Conservation (phyloP, 139 green algal species). For the Dunaliella sp. region DNA sequence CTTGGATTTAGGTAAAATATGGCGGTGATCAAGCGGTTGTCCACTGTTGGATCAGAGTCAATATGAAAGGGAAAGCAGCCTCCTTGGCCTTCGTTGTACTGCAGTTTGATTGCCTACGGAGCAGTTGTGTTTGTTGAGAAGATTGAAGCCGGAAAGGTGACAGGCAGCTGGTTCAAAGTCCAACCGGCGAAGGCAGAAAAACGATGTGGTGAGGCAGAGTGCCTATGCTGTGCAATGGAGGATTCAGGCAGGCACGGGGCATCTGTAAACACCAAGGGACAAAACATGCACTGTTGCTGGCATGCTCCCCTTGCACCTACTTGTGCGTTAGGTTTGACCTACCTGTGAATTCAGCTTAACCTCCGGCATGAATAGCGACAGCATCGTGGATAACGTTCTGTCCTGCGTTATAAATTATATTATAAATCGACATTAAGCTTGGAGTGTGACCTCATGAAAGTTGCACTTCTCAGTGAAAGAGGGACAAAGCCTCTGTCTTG, state of each 20-base stretch:
- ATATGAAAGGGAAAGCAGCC: conserved; percentile 81
- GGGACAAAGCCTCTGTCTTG: not conserved
- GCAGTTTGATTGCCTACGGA: conserved; percentile 69
- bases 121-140: not conserved
- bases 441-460: too few relatives aligned
- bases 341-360: conserved; percentile 60
- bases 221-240: not conserved
- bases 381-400: conserved; percentile 58
- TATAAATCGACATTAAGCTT: too few relatives aligned
- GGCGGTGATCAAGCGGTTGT: conserved; percentile 61
- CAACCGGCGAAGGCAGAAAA: not conserved
- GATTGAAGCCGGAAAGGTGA: too few relatives aligned
- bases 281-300: not conserved
- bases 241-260: not conserved
- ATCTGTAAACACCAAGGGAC: too few relatives aligned
- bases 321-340: not conserved
- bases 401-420: conserved; percentile 55
- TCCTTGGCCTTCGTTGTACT: conserved; percentile 63
- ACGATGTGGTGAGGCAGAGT: not conserved
- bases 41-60: conserved; percentile 66
- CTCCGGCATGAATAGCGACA: conserved; percentile 57
- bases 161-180: not conserved
- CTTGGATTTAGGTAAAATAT: conserved; percentile 72
- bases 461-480: too few relatives aligned
- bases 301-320: not conserved